These are phyloP conservation scores for Ustilago shanxiensis DNA, from an alignment of 1,284 basidiomycete genomes.

Conservation along the genomic window DNA sequence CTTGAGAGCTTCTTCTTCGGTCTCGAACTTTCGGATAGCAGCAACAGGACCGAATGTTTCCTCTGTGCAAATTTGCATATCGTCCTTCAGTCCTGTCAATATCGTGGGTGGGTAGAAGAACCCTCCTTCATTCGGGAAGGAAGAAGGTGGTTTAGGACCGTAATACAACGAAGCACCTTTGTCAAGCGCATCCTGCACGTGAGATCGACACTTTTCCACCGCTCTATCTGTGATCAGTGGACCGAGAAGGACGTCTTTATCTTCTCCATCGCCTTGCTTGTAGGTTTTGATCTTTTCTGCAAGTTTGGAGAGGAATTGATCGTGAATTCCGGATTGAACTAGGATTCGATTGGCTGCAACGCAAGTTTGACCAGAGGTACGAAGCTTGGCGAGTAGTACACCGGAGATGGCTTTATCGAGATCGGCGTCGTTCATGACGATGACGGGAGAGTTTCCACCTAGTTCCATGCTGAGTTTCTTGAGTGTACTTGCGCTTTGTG, in stretches of 20 bases:
- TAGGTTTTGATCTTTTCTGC: constrained; percentile 33
- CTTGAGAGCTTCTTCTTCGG: constrained; percentile 49
- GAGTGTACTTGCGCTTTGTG: constrained; percentile 46
- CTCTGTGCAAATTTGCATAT: constrained; percentile 56
- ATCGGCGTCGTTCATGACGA: constrained; percentile 79
- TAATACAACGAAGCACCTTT: constrained; percentile 46
- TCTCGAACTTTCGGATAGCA: constrained; percentile 54
- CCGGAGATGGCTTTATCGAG: constrained; percentile 64
- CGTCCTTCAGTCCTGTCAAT: constrained; percentile 45
- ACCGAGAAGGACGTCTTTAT: constrained; percentile 25
- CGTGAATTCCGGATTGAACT: constrained; percentile 48
- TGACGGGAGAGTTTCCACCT: constrained; percentile 90
- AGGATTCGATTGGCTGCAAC: constrained; percentile 53
- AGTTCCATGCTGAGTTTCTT: constrained; percentile 94
- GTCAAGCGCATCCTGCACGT: constrained; percentile 41
- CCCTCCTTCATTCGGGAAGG: constrained; percentile 18
- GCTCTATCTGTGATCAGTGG: constrained; percentile 45
- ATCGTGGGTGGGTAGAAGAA: constrained; percentile 63
- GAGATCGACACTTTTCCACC: constrained; percentile 40
- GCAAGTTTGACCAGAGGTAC: constrained; percentile 51
- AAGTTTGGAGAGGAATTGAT: constrained; percentile 36
- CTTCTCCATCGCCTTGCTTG: constrained; percentile 51
- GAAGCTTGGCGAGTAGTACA: constrained; percentile 41
- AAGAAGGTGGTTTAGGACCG: constrained; percentile 16
- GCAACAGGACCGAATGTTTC: constrained; percentile 65